Conservation (phyloP, 2,329 filamentous ascomycete genomes). For the Colletotrichum liaoningense region DNA sequence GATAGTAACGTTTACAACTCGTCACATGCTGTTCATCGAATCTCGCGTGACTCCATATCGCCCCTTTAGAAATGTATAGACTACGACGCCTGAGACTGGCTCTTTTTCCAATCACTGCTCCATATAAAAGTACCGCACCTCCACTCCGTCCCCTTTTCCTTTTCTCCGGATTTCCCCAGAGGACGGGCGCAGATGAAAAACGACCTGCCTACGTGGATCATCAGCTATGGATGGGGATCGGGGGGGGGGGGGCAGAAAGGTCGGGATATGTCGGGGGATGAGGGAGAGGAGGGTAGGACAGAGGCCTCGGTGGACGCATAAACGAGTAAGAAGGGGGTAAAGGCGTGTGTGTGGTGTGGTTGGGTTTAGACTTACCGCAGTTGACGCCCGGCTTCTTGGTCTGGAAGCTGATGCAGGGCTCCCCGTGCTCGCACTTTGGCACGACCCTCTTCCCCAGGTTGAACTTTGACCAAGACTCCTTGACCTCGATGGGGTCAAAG, state of each 20-base stretch:
- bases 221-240: conserved; percentile 31
- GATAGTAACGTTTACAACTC: neutral
- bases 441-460: conserved; percentile 76
- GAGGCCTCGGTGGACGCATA: neutral
- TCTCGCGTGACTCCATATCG: neutral
- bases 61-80: neutral
- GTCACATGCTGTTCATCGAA: neutral
- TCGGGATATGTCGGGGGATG: neutral
- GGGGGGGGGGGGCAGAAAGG: neutral
- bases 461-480: conserved; percentile 88
- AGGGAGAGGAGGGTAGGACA: neutral
- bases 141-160: conserved; percentile 88
- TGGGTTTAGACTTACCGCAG: conserved; percentile 61
- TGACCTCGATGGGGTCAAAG: conserved; percentile 77
- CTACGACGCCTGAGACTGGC: conserved; percentile 11
- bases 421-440: conserved; percentile 88
- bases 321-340: neutral
- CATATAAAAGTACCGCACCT: conserved; percentile 86
- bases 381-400: conserved; percentile 94
- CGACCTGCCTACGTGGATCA: conserved; percentile 59
- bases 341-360: too few relatives aligned
- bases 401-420: conserved; percentile 84
- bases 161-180: conserved; percentile 84
- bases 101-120: conserved; percentile 68
- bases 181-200: conserved; percentile 78